Evolutionary conservation across 306 rosid genomes (phyloP), one percentile per base, ranked within the genome.

Genomic region (Astragalus glycyphyllos): DNA sequence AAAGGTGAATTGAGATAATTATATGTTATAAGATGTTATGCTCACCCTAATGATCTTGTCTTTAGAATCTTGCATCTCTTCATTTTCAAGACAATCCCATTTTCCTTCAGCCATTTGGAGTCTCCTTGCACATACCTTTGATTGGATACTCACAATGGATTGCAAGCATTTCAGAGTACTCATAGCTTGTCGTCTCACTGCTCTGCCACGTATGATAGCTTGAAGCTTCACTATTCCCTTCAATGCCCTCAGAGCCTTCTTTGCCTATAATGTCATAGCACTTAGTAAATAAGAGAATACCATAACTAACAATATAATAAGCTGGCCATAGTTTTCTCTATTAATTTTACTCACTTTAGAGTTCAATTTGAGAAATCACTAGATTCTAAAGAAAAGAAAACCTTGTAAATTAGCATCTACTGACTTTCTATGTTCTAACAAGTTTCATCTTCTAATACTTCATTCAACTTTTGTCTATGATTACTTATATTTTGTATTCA

Each of bases 211-310:
- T 13, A 94, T 90, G 44, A 94, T 83, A 11, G 98, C 98, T 85
- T 94, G 98, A 55, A 94, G 98, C 74, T 77, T 94, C 79, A 94
- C 98, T 68, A 94, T 90, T 73, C 98, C 98, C 84, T 86, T 90
- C 72, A 94, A 77, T 78, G 98, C 98, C 62, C 87, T 58, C 84
- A 89, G 77, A 46, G 98, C 98, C 76, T 89, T 89, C 80, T 77
- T 94, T 70, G 98, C 97, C 98, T 94, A 81, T 44, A 75, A 79
- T 32, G 20, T 34, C 56, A 60, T n/a, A 45, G 46, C 40, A 47
- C 45, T 76, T 8, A 77, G 55, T 26, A 47, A 72, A 61, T 11
- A 15, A 47, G 40, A 40, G 9, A 48, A 59, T 37, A 4, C 40
- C 5, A 64, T 32, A 5, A 50, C 42, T 20, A 41, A 13, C 7